Base-by-base conservation (phyloP, 345 rosid species). In the Cochlearia excelsa region DNA sequence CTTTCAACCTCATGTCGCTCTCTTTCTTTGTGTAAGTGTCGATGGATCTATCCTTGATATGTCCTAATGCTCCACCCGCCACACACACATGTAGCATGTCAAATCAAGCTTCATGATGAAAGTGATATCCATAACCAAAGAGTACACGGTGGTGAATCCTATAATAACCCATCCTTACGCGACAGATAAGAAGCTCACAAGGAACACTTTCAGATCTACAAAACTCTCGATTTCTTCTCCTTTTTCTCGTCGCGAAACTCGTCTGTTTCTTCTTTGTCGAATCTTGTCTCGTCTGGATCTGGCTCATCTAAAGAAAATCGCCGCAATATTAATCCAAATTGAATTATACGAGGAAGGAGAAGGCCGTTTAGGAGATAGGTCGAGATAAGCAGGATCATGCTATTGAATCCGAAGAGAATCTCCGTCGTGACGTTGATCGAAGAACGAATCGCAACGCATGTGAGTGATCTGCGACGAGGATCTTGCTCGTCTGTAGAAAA, bases 161-260 rank as follows among this genome's bases (percentile, higher is more conserved):
- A 92, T 75, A 75, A 92, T 83, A 69, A 86, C 89, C 95, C 93
- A 88, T 5, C 96, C 96, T 72, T 92, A 92, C 30, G 96, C 93
- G 3, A 87, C 87, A 26, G 93, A 86, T 45, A 92, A 57, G 60
- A 86, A 84, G 69, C 84, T 88, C 46, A 86, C 81, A 6, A 92
- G 74, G 54, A 88, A 73, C 69, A 82, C 61, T 34, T 77, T 84
- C 66, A 84, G 78, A 72, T 88, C 95, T 50, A 72, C 65, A 39
- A 80, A 62, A 11, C 66, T 72, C 3, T 81, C 90, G 23, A 76
- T 26, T 33, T 30, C 16, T 54, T 71, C 49, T 76, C 34, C 59
- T 65, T 52, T 45, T 63, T 54, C 2, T 58, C 23, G 23, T 16
- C 51, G 6, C 57, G 71, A 50, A n/a, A 41, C 30, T 52, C 76